These are phyloP conservation scores for Favolaschia claudopus DNA, from an alignment of 768 basidiomycete species.

Conservation along the genomic window DNA sequence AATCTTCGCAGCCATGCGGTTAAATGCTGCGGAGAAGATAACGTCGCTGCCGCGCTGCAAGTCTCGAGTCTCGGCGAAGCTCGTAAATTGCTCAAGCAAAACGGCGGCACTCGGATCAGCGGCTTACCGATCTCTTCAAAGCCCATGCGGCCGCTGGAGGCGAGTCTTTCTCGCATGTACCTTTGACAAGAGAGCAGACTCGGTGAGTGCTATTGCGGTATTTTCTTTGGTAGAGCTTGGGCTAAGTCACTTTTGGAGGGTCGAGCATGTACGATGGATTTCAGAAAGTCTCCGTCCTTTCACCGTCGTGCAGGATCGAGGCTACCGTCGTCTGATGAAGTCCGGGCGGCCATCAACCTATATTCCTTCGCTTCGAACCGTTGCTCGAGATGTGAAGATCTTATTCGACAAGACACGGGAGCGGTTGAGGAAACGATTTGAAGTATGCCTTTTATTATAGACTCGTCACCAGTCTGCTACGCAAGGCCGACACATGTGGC, in stretches of 20 bases:
- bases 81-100: too few relatives aligned
- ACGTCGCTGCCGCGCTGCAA: neutral
- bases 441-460: conserved; percentile 3
- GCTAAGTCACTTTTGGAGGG: conserved; percentile 15
- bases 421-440: conserved; percentile 20
- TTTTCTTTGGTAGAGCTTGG: neutral
- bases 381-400: conserved; percentile 24
- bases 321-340: conserved; percentile 32
- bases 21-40: neutral
- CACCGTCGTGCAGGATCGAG: conserved; percentile 27
- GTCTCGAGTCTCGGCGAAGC: neutral
- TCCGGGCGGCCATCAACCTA: conserved; percentile 31
- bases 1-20: neutral
- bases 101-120: too few relatives aligned
- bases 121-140: neutral
- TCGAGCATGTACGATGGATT: conserved; percentile 33
- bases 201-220: conserved; percentile 20
- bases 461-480: too few relatives aligned
- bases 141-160: neutral
- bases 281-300: conserved; percentile 30
- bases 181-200: conserved; percentile 32
- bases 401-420: conserved; percentile 24
- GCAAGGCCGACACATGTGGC: too few relatives aligned
- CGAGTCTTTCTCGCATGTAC: conserved; percentile 29
- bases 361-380: conserved; percentile 26